phyloP scores from a whole-genome alignment of 495 filamentous ascomycete species.

The Tuber borchii region DNA sequence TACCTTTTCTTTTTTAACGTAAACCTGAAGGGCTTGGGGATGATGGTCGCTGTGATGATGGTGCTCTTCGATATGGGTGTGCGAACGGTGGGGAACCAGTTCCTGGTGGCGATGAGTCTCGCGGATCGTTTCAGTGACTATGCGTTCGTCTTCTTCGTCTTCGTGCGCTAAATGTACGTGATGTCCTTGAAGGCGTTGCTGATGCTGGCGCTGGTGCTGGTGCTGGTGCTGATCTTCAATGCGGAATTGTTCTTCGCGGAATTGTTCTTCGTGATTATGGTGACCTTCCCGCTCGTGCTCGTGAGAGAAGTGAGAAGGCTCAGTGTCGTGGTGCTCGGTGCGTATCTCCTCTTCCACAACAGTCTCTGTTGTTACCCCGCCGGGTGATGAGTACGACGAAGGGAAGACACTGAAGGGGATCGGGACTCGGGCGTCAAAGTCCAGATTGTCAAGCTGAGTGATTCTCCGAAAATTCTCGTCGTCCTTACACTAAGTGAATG shows the following conservation, averaged over 20 bases:
- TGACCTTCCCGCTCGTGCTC: conserved; percentile 86
- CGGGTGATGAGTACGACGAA: conserved; percentile 84
- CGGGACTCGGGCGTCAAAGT: conserved; percentile 99
- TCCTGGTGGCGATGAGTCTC: conserved; percentile 30
- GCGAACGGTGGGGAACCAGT: conserved; percentile 41
- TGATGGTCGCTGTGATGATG: conserved; percentile 31
- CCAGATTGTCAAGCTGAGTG: conserved; percentile 83
- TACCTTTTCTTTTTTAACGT: conserved; percentile 28
- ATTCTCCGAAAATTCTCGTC: conserved; percentile 39
- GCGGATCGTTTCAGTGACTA: conserved; percentile 34
- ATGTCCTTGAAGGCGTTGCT: conserved; percentile 47
- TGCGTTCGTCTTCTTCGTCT: conserved; percentile 25
- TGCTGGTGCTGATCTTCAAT: conserved; percentile 56
- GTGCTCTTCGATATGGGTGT: conserved; percentile 38
- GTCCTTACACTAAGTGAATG: conserved; percentile 34
- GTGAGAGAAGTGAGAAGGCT: conserved; percentile 47
- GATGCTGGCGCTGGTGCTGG: conserved; percentile 50
- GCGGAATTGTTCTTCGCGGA: conserved; percentile 65
- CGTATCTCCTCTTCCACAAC: conserved; percentile 89
- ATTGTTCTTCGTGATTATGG: conserved; percentile 56
- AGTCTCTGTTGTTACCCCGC: conserved; percentile 60
- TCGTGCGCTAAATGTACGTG: conserved; percentile 47
- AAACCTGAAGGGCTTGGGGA: conserved; percentile 32
- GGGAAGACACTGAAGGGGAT: conserved; percentile 99
- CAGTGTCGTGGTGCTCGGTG: conserved; percentile 52